phyloP scores from a whole-genome alignment of 176 grass and related monocot species.

The Oryza nivara region DNA sequence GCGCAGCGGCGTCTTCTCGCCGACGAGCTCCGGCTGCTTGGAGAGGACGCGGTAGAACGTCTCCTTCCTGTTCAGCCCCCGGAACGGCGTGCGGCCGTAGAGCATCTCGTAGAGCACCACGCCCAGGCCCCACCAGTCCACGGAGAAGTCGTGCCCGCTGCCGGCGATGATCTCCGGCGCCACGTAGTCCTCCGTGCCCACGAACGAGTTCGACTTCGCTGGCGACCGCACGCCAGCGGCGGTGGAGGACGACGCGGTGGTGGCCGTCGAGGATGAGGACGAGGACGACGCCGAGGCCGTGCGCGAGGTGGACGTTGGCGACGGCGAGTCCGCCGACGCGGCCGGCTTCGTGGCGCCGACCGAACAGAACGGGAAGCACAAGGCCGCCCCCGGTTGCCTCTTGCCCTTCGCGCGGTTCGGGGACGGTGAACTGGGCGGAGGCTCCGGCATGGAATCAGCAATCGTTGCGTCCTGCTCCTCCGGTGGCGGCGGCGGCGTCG shows the following conservation, averaged over 20 bases:
- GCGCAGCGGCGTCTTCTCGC: conserved; percentile 77
- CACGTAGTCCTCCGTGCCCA: conserved; percentile 98
- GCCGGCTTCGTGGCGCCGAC: neutral
- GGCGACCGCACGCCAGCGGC: conserved; percentile 29
- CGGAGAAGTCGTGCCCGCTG: conserved; percentile 84
- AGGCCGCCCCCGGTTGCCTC: conserved; percentile 4
- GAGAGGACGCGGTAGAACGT: conserved; percentile 92
- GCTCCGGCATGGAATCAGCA: neutral
- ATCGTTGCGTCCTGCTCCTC: neutral
- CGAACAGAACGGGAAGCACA: conserved; percentile 47
- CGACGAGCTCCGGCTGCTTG: conserved; percentile 84
- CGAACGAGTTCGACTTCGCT: conserved; percentile 94
- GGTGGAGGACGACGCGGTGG: conserved; percentile 34
- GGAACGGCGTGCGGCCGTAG: conserved; percentile 93
- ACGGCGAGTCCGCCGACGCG: conserved; percentile 40
- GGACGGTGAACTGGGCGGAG: conserved; percentile 23
- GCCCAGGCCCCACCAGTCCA: conserved; percentile 94
- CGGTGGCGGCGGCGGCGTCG: conserved; percentile 23
- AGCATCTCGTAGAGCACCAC: conserved; percentile 98
- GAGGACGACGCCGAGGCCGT: conserved; percentile 50
- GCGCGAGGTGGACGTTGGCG: conserved; percentile 49
- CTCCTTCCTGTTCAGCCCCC: conserved; percentile 92
- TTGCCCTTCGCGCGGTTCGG: conserved; percentile 34
- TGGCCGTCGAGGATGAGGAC: conserved; percentile 34
- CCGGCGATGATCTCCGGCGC: conserved; percentile 96